Conservation (phyloP, 1,139 yeast species). For the Pichia sp. region DNA sequence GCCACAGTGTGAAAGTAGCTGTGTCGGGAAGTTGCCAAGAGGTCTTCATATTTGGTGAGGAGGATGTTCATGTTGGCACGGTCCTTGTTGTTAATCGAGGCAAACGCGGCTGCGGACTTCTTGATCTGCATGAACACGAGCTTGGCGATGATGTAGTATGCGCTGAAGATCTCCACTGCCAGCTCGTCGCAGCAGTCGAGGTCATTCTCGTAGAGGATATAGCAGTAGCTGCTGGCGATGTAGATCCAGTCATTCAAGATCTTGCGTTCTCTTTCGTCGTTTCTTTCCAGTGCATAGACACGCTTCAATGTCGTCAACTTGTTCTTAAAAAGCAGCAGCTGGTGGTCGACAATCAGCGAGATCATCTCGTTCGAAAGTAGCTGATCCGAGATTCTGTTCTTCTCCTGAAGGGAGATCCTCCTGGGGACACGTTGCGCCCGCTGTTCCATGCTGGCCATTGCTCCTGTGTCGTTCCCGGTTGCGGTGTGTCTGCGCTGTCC, state of each 20-base stretch:
- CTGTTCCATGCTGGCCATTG: not conserved
- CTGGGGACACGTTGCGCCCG: not conserved
- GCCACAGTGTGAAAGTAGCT: conserved; percentile 1
- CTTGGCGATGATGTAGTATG: conserved; percentile 12
- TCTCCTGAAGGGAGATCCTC: conserved; percentile 10
- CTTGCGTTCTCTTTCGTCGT: not conserved
- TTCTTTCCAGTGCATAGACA: conserved; percentile 4
- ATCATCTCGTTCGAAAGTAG: conserved; percentile 4
- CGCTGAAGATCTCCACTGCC: conserved; percentile 12
- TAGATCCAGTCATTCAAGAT: conserved; percentile 15
- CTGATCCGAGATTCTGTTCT: conserved; percentile 4
- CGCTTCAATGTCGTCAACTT: conserved; percentile 2
- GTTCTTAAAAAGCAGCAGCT: conserved; percentile 5
- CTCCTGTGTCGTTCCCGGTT: not conserved
- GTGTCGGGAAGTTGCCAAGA: conserved; percentile 1
- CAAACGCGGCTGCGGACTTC: not conserved
- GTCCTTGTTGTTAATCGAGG: not conserved
- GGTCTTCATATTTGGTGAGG: conserved; percentile 5
- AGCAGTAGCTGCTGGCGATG: conserved; percentile 14
- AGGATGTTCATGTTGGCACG: conserved; percentile 9
- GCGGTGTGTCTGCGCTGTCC: not conserved
- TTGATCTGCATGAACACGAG: conserved; percentile 5
- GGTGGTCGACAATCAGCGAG: conserved; percentile 8
- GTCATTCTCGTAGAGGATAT: conserved; percentile 12
- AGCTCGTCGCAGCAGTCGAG: conserved; percentile 12